A percentile compares a stretch with the other conserved stretches of the same genome.
Evolutionary conservation across 2,329 filamentous ascomycete species (phyloP).

Genomic region (Fusarium aywerte): DNA sequence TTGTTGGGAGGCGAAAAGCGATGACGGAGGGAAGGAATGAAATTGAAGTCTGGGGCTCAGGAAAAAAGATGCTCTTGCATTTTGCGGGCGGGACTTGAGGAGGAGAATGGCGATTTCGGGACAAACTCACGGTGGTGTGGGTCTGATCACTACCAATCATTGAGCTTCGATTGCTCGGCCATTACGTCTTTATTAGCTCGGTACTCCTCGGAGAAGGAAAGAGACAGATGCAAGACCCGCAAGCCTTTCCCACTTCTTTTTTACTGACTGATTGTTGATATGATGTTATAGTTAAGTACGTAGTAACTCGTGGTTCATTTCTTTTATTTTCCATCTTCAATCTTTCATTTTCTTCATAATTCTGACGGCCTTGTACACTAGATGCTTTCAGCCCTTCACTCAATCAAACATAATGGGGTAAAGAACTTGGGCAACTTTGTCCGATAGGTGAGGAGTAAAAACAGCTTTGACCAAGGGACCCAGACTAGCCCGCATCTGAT

Average conservation of each 20-base stretch:
- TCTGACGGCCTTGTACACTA: no score
- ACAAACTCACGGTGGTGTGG: slow-evolving; percentile 40
- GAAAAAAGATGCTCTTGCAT: slow-evolving; percentile 44
- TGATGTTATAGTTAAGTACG: background rate
- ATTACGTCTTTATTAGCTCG: slow-evolving; percentile 48
- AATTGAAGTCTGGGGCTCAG: slow-evolving; percentile 36
- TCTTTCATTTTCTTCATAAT: fast-evolving
- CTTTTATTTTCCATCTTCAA: background rate
- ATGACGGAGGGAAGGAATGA: slow-evolving; percentile 39
- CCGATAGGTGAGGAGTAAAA: slow-evolving; percentile 16
- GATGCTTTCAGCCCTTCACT: background rate
- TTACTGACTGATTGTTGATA: background rate
- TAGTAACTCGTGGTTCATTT: background rate
- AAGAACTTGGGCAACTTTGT: background rate
- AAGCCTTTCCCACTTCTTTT: slow-evolving; percentile 4
- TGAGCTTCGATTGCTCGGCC: slow-evolving; percentile 47
- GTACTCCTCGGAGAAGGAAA: slow-evolving; percentile 46
- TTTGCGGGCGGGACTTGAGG: slow-evolving; percentile 43
- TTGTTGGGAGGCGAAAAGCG: slow-evolving; percentile 40
- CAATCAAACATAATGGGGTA: background rate
- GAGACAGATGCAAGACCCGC: slow-evolving; percentile 27
- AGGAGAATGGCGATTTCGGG: slow-evolving; percentile 48
- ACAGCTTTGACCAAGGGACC: slow-evolving; percentile 17
- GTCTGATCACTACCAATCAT: slow-evolving; percentile 27
- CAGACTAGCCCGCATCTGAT: slow-evolving; percentile 37